Evolutionary conservation across 345 rosid species (phyloP), one percentile per base, ranked within the genome.

Genomic region (Sapria himalayana): DNA sequence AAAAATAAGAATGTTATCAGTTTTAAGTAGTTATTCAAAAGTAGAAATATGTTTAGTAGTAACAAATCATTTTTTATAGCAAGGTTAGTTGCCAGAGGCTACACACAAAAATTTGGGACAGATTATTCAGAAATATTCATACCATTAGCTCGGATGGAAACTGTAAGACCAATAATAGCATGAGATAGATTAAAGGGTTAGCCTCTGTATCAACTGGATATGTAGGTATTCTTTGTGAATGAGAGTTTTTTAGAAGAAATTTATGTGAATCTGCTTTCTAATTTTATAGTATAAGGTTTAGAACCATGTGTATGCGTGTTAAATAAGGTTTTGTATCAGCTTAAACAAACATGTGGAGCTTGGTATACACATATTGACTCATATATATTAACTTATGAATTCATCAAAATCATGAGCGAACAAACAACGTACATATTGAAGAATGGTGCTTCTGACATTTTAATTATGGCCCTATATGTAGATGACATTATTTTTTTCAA

Each of bases 211-310:
- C 29, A 44, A 15, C 0, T 25, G 33, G 40, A 45, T 39, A 2
- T 53, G 11, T 35, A 52, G 15, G 29, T 24, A 18, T 6, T 39
- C 11, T 45, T 52, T 38, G 2, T 52, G 8, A 44, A 36, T 37
- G 31, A n/a, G n/a, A n/a, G 13, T 13, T 12, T 7, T 3, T 23
- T 52, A 5, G 43, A 52, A 15, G 37, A 37, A 6, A 17, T 52
- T 2, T 52, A 13, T 25, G 37, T 38, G 0, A 1, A 36, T 21
- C 37, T 19, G 21, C 29, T 39, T 8, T 4, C 4, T 7, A 37
- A 20, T 25, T 38, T 15, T 18, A 15, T 37, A 1, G 25, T 13
- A 3, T 15, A 37, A 14, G 15, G 23, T 1, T 22, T 25, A 7
- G 38, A 21, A 14, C 7, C 36, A 1, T 27, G 20, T 13, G 27